Evolutionary conservation across 768 basidiomycete species (phyloP), one percentile per base, ranked within the genome.

Genomic region (Rhodotorula kratochvilovae): DNA sequence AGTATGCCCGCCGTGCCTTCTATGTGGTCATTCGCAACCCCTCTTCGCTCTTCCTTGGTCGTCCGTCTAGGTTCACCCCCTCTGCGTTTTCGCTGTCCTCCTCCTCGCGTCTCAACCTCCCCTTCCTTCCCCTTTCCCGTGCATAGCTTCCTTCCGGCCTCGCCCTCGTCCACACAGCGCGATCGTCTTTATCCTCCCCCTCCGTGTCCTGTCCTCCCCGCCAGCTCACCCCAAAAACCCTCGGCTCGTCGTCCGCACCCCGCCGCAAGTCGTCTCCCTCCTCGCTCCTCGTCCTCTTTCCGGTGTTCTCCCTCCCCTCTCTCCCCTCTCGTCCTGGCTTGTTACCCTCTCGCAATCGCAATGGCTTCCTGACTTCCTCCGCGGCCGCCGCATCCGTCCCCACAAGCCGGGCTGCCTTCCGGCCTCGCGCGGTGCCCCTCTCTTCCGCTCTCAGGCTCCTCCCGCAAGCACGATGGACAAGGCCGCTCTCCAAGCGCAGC

Each of bases 321-420:
- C n/a, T n/a, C n/a, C n/a, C n/a, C n/a, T n/a, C n/a, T n/a, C 48
- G 48, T 39, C 39, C 39, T 39, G 39, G 39, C 48, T 50, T 50
- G 48, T 50, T 23, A 23, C 31, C 21, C 54, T 53, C 54, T 55
- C 54, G 54, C 54, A 55, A 55, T 35, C 54, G 54, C 54, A 55
- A 55, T 2, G 27, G 35, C 29, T 58, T 62, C 60, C n/a, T n/a
- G n/a, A 51, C 61, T 43, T 60, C 45, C 25, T 13, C 45, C 19
- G 16, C 17, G 45, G 48, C 16, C 5, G 21, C 5, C 45, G 10
- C 45, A 21, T 16, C 42, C 16, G 10, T 21, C 45, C 45, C 21
- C 48, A 27, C 21, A 12, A 35, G 33, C 8, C 12, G 33, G 31
- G 2, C 51, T 15, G 4, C 17, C 54, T 35, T 5, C 5, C 48